These are phyloP conservation scores for Tardiomyces depauwii DNA, from an alignment of 1,139 yeast genomes.

Conservation along the genomic window DNA sequence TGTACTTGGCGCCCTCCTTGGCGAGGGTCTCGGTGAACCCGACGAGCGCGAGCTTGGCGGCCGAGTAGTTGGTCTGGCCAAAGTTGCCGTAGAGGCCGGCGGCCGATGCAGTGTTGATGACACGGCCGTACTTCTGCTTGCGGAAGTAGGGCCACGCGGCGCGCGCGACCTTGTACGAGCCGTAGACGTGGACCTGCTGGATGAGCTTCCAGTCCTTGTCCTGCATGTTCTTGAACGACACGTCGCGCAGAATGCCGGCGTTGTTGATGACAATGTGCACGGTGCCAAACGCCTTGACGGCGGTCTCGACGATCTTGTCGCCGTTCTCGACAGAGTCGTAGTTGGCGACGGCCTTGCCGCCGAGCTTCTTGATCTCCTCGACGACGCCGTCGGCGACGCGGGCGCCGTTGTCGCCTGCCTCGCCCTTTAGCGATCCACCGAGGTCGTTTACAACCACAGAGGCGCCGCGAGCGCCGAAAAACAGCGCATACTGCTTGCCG, in stretches of 20 bases:
- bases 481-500: conserved; percentile 75
- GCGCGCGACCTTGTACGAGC: conserved; percentile 73
- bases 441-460: conserved; percentile 92
- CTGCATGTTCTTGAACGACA: conserved; percentile 74
- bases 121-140: conserved; percentile 77
- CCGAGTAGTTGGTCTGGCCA: conserved; percentile 94
- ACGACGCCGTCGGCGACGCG: conserved; percentile 67
- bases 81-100: conserved; percentile 96
- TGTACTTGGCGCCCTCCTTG: conserved; percentile 81
- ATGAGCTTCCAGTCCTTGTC: conserved; percentile 80
- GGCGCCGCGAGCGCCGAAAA: conserved; percentile 86
- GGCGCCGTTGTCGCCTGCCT: conserved; percentile 81
- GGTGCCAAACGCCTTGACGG: conserved; percentile 65
- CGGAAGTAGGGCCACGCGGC: conserved; percentile 94
- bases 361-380: conserved; percentile 62
- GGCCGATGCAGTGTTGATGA: conserved; percentile 88
- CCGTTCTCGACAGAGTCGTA: conserved; percentile 78
- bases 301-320: conserved; percentile 66
- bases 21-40: conserved; percentile 93
- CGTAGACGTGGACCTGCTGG: conserved; percentile 69
- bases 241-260: conserved; percentile 91
- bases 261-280: conserved; percentile 83
- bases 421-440: conserved; percentile 71
- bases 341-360: conserved; percentile 79
- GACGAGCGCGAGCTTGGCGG: conserved; percentile 83